phyloP scores from a whole-genome alignment of 2,329 filamentous ascomycete species.

The Aspergillus hortae region DNA sequence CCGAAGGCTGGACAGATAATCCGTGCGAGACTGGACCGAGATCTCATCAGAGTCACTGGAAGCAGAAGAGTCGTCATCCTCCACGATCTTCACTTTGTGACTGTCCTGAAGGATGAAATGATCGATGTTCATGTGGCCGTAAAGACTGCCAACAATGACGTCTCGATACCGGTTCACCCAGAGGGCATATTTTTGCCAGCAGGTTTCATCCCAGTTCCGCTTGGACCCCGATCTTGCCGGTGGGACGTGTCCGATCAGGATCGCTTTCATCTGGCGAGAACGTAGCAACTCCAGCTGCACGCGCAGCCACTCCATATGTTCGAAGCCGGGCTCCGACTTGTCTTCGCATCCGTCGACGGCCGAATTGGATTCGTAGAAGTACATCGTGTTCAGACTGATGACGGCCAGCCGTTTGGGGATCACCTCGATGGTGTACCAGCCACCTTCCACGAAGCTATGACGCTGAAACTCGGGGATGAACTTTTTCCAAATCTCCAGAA shows the following conservation, averaged over 20 bases:
- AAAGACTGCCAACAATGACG: slow-evolving; percentile 73
- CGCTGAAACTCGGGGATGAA: slow-evolving; percentile 92
- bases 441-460: slow-evolving; percentile 85
- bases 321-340: slow-evolving; percentile 79
- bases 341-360: slow-evolving; percentile 85
- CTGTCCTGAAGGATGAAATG: slow-evolving; percentile 93
- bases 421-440: slow-evolving; percentile 93
- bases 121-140: slow-evolving; percentile 98
- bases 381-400: slow-evolving; percentile 93
- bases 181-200: slow-evolving; percentile 95
- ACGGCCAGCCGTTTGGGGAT: slow-evolving; percentile 81
- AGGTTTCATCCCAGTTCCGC: slow-evolving; percentile 89
- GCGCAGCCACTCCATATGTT: slow-evolving; percentile 94
- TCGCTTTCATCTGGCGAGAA: slow-evolving; percentile 83
- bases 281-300: slow-evolving; percentile 83
- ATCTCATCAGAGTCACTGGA: slow-evolving; percentile 12
- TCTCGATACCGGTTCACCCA: slow-evolving; percentile 91
- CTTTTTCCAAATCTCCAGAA: slow-evolving; percentile 71
- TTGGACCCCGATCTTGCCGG: slow-evolving; percentile 83
- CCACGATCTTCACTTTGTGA: slow-evolving; percentile 64
- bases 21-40: slow-evolving; percentile 62
- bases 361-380: slow-evolving; percentile 90
- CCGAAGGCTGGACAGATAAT: slow-evolving; percentile 77
- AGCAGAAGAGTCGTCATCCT: slow-evolving; percentile 16
- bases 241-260: slow-evolving; percentile 90